These are phyloP conservation scores for Jaltomata sinuosa DNA, from an alignment of 257 asterid genomes.

Conservation along the genomic window DNA sequence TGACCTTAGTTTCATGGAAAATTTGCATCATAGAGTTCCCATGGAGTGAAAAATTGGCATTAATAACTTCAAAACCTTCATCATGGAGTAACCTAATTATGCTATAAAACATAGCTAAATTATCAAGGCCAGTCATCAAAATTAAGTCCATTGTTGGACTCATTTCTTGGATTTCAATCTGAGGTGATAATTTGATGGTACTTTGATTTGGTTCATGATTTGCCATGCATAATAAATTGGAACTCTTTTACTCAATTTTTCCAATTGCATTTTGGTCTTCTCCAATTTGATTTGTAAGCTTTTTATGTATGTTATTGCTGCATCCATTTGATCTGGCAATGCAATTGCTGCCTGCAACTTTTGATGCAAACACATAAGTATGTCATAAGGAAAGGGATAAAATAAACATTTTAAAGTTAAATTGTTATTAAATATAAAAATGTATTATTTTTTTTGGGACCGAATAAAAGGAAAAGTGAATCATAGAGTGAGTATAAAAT, in stretches of 20 bases:
- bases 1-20: slow-evolving; percentile 21
- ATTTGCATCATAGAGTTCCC: slow-evolving; percentile 34
- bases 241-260: slow-evolving; percentile 6
- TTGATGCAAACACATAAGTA: neutral
- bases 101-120: slow-evolving; percentile 15
- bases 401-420: too few species aligned
- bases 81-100: slow-evolving; percentile 19
- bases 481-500: too few species aligned
- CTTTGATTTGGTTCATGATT: neutral
- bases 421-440: too few species aligned
- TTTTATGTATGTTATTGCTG: slow-evolving; percentile 27
- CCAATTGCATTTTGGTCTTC: slow-evolving; percentile 21
- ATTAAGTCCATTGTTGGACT: slow-evolving; percentile 24
- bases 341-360: slow-evolving; percentile 24
- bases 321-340: slow-evolving; percentile 42
- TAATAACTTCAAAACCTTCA: slow-evolving; percentile 25
- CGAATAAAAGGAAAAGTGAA: too few species aligned
- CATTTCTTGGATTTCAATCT: slow-evolving; percentile 39
- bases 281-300: slow-evolving; percentile 21
- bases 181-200: neutral
- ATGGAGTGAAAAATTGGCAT: slow-evolving; percentile 27
- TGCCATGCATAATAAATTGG: neutral
- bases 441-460: too few species aligned
- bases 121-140: slow-evolving; percentile 20
- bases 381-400: too few species aligned